These are phyloP conservation scores for Phytophthora lateralis DNA, from an alignment of 352 stramenopile species.

Conservation along the genomic window DNA sequence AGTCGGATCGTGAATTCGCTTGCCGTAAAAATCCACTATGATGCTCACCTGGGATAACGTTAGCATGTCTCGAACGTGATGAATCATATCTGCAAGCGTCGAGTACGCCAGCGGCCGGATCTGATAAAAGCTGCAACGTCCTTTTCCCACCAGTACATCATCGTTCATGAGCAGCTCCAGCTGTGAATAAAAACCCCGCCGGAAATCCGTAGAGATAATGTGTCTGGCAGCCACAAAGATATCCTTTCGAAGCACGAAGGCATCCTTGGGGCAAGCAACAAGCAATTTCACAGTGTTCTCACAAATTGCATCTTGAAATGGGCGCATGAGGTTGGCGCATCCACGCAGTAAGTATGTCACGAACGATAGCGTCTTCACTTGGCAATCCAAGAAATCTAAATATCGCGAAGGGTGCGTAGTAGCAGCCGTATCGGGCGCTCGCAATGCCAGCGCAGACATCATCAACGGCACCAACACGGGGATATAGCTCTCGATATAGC, in stretches of 20 bases:
- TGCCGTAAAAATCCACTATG: conserved; percentile 94
- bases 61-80: conserved; percentile 95
- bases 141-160: conserved; percentile 92
- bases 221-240: conserved; percentile 96
- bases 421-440: conserved; percentile 63
- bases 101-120: conserved; percentile 96
- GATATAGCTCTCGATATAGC: conserved; percentile 96
- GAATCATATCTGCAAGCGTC: conserved; percentile 97
- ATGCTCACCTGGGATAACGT: conserved; percentile 94
- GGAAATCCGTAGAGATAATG: conserved; percentile 98
- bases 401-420: conserved; percentile 73
- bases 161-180: conserved; percentile 97
- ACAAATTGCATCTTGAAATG: conserved; percentile 95
- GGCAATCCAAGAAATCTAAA: conserved; percentile 93
- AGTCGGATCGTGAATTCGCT: conserved; percentile 92
- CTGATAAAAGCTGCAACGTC: conserved; percentile 82
- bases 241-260: conserved; percentile 95
- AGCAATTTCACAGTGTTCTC: conserved; percentile 95
- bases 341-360: conserved; percentile 96
- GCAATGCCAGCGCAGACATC: conserved; percentile 94
- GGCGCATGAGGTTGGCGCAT: conserved; percentile 93
- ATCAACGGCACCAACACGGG: conserved; percentile 96
- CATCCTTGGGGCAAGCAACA: conserved; percentile 93
- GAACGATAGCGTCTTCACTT: conserved; percentile 99
- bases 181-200: conserved; percentile 95